These are phyloP conservation scores for Claviceps africana DNA, from an alignment of 2,329 filamentous ascomycete genomes.

Conservation along the genomic window DNA sequence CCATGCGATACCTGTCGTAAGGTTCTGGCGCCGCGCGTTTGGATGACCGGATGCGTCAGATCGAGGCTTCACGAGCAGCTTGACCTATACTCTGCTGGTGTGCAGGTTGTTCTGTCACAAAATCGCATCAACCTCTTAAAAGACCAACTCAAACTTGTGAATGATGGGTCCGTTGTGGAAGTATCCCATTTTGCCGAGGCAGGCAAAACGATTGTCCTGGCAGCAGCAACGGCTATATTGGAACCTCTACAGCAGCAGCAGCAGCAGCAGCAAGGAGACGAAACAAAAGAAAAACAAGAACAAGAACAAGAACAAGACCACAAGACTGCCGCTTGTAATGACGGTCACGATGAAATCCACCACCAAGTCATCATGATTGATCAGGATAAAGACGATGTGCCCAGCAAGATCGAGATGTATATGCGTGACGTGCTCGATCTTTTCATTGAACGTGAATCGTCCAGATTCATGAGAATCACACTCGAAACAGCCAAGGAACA, in stretches of 20 bases:
- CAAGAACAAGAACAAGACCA: background rate
- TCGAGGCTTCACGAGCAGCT: slow-evolving; percentile 48
- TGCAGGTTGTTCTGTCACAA: slow-evolving; percentile 48
- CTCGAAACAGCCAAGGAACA: slow-evolving; percentile 38
- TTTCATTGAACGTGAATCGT: slow-evolving; percentile 45
- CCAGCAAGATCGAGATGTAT: slow-evolving; percentile 44
- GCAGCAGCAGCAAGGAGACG: background rate
- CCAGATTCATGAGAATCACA: slow-evolving; percentile 44
- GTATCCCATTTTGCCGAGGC: slow-evolving; percentile 45
- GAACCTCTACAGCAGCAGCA: slow-evolving; percentile 20
- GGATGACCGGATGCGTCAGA: slow-evolving; percentile 49
- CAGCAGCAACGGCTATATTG: slow-evolving; percentile 18
- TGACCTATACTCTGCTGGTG: slow-evolving; percentile 48
- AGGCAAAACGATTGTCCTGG: slow-evolving; percentile 28
- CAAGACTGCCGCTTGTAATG: background rate
- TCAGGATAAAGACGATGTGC: slow-evolving; percentile 45
- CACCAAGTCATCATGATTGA: slow-evolving; percentile 42
- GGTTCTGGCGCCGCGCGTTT: slow-evolving; percentile 49
- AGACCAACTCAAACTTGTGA: slow-evolving; percentile 32
- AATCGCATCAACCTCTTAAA: slow-evolving; percentile 43
- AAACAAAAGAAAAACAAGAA: background rate
- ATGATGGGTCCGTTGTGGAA: slow-evolving; percentile 37
- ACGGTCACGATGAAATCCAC: background rate
- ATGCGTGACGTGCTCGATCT: slow-evolving; percentile 43
- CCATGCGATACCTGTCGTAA: slow-evolving; percentile 51